phyloP scores from a whole-genome alignment of 768 basidiomycete species.

The Tephrocybe sp. region DNA sequence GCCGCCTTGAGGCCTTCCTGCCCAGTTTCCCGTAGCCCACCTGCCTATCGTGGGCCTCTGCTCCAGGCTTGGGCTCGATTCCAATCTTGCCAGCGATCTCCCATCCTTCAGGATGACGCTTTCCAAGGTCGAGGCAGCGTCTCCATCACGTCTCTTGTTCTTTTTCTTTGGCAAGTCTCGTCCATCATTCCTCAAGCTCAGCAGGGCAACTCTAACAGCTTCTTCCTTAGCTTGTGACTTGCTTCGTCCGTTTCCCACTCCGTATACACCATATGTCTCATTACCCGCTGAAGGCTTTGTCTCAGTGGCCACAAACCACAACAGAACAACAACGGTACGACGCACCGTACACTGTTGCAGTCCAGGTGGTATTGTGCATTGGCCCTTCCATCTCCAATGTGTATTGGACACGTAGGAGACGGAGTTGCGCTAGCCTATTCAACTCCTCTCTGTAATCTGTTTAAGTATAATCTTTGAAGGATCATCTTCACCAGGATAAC shows the following conservation, averaged over 20 bases:
- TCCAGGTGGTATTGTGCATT: constrained; percentile 7
- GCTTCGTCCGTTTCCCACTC: neutral
- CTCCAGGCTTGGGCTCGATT: neutral
- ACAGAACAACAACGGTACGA: neutral
- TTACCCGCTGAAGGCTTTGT: neutral
- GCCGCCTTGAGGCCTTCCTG: too few relatives aligned
- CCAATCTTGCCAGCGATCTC: neutral
- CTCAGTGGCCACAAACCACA: neutral
- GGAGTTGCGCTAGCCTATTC: constrained; percentile 5
- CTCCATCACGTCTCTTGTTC: neutral
- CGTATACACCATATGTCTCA: constrained; percentile 8
- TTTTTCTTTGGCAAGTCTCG: constrained; percentile 1
- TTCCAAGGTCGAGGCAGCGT: neutral
- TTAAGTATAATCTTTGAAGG: neutral
- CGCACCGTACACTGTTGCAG: constrained; percentile 8
- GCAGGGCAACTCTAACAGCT: constrained; percentile 8
- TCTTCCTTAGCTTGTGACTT: constrained; percentile 14
- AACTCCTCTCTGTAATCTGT: constrained; percentile 11
- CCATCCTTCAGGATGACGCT: neutral
- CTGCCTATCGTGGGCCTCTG: neutral
- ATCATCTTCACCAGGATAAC: neutral
- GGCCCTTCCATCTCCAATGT: neutral
- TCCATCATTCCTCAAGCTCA: constrained; percentile 3
- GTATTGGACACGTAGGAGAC: constrained; percentile 2
- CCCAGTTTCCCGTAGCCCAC: neutral